Evolutionary conservation across 306 rosid genomes (phyloP).

Genomic region (Luffa acutangula): DNA sequence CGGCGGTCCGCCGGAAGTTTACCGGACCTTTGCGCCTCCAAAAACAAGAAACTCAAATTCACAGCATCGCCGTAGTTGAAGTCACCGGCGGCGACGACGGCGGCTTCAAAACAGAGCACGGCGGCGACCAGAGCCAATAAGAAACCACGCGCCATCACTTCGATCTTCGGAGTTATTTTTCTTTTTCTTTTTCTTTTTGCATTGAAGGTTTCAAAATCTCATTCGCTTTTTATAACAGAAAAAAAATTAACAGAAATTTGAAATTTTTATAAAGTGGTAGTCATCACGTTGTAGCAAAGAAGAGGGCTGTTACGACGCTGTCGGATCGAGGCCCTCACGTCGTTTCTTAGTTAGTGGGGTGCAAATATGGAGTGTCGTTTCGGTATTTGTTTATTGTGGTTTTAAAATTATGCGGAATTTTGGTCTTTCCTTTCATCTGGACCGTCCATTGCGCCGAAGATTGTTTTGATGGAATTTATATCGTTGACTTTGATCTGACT

Average conservation of each 20-base stretch:
- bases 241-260: not conserved
- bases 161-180: not conserved
- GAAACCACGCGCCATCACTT: not conserved
- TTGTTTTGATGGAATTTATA: not conserved
- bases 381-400: not conserved
- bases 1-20: conserved; percentile 38
- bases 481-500: conserved; percentile 3
- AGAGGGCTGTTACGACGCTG: not conserved
- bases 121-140: conserved; percentile 20
- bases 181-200: not conserved
- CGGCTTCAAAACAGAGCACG: conserved; percentile 13
- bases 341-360: conserved; percentile 13
- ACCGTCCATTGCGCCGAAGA: not conserved
- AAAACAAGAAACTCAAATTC: conserved; percentile 63
- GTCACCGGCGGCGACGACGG: conserved; percentile 15
- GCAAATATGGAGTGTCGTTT: conserved; percentile 9
- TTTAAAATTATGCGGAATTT: not conserved
- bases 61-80: conserved; percentile 62
- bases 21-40: conserved; percentile 83
- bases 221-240: not conserved
- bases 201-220: not conserved
- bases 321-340: conserved; percentile 16
- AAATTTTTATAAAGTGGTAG: not conserved
- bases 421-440: conserved; percentile 5
- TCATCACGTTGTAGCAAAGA: conserved; percentile 17